Evolutionary conservation across 495 filamentous ascomycete species (phyloP), one percentile per base, ranked within the genome.

Genomic region (Glarea lozoyensis): DNA sequence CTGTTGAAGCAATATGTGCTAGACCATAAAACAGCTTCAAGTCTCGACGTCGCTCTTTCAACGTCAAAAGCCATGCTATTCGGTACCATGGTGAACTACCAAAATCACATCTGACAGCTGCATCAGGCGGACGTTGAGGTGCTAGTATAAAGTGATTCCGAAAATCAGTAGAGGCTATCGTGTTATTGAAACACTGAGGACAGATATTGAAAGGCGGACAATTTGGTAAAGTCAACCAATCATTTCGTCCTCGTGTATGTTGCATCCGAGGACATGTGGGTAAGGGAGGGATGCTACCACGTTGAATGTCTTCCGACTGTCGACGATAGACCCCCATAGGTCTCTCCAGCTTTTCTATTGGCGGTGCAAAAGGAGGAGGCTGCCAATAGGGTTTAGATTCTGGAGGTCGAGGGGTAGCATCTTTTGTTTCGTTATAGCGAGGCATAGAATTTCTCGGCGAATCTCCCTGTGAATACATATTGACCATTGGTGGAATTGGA

Each of bases 161-260:
- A 56, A 75, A 82, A 33, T 63, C 59, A 0, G 76, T 74, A 23
- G 72, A 61, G 13, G 63, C 69, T 44, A 84, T 66, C 33, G 73
- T 67, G 4, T 62, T 60, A 42, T 73, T 67, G 38, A 46, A 58
- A 62, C 81, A 86, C 5, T 65, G 66, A 1, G 81, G 81, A 39
- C 81, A 86, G 30, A 86, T 75, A 46, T 79, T 67, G 23, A 84
- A 70, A 24, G 66, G 61, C 4, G 66, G 59, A 39, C 71, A 63
- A 6, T 70, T 67, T 18, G 70, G 66, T 5, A 86, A 63, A 3
- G 76, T 82, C 48, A 76, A 76, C 81, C 81, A 86, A 48, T 83
- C 79, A 43, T 76, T 64, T 36, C 71, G 65, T 1, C 71, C 72
- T 3, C 63, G 53, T 7, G 67, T 63, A 4, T 65, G 65, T 3